Evolutionary conservation across 75 land plant species (phyloP), one percentile per base, ranked within the genome.

Genomic region (Cryptomeria japonica): DNA sequence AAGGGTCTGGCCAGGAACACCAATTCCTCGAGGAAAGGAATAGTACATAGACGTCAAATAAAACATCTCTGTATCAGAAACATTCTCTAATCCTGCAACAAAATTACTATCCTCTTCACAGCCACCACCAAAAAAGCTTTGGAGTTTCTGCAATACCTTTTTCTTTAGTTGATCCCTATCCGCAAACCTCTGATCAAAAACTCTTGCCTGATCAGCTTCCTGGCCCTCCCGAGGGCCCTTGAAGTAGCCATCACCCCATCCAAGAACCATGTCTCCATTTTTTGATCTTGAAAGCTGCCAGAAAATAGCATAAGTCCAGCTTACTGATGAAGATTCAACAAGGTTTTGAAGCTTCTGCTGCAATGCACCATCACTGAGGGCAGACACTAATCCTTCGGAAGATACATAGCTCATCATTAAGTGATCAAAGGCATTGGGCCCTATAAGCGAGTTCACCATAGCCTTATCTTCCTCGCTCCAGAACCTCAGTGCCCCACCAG

Each of bases 51-150:
- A 96, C 16, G 91, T 89, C 76, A 94, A 86, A 87, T 92, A 96
- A 87, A 91, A 96, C 96, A 91, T 92, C 87, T 96, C 96, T 1
- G 89, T 87, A 79, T 92, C 93, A 13, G 95, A 89, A 37, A 95
- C 92, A 78, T 90, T 85, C 22, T 93, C 94, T 22, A 85, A 68
- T 42, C 80, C 90, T 22, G 85, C 28, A 14, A 25, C 49, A 22
- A 68, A 80, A 61, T 42, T 89, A 41, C 80, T 82, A 51, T 90
- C 93, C 46, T 85, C 90, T 47, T 88, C 86, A 11, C 86, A 44
- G 19, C 49, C 87, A 85, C 84, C 83, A 55, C 86, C 78, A 68
- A 91, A 88, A 44, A 89, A 90, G 34, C 90, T 51, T 41, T 92
- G 91, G 37, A 92, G 91, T 86, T 90, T 90, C 84, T 88, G 80